Percentiles rank a stretch among this genome's conserved stretches.
phyloP scores from a whole-genome alignment of 2,329 filamentous ascomycete genomes.

The Colletotrichum musicola region DNA sequence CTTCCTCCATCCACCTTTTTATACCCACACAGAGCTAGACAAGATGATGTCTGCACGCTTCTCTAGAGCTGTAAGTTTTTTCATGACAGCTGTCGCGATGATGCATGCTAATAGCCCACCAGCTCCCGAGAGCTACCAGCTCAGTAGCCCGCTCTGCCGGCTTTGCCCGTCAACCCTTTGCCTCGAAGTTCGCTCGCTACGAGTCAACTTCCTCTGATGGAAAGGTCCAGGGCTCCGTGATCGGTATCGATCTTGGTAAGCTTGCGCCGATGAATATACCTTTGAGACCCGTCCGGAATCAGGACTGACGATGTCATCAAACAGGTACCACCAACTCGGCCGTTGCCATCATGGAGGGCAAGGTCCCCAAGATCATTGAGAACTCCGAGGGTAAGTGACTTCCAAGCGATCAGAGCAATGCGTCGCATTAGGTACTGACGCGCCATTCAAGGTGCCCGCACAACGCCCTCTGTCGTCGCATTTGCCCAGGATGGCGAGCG shows the following conservation, averaged over 20 bases:
- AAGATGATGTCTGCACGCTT: slow-evolving; percentile 81
- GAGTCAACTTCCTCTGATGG: slow-evolving; percentile 76
- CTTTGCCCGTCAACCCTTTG: slow-evolving; percentile 76
- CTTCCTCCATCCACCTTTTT: slow-evolving; percentile 45
- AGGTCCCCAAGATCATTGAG: slow-evolving; percentile 94
- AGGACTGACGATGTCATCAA: slow-evolving; percentile 21
- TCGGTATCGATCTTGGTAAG: slow-evolving; percentile 96
- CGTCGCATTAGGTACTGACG: slow-evolving; percentile 4
- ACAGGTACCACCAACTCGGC: slow-evolving; percentile 94
- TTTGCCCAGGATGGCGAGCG: slow-evolving; percentile 97
- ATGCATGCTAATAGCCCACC: slow-evolving; percentile 44
- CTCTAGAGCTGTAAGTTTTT: slow-evolving; percentile 77
- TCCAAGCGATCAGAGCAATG: neutral
- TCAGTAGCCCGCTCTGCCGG: slow-evolving; percentile 76
- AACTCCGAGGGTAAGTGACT: slow-evolving; percentile 85
- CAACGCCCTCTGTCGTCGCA: slow-evolving; percentile 93
- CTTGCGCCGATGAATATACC: slow-evolving; percentile 36
- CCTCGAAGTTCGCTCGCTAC: slow-evolving; percentile 81
- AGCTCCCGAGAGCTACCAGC: slow-evolving; percentile 84
- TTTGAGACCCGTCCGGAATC: neutral
- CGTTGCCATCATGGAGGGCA: slow-evolving; percentile 97
- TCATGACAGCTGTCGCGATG: slow-evolving; percentile 31
- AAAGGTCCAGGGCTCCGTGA: slow-evolving; percentile 95
- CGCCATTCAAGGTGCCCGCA: slow-evolving; percentile 78
- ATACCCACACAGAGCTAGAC: slow-evolving; percentile 46